A percentile compares a stretch with the other conserved stretches of the same genome.
phyloP scores from a whole-genome alignment of 169 alveolate species.

The Plasmodium chabaudi region DNA sequence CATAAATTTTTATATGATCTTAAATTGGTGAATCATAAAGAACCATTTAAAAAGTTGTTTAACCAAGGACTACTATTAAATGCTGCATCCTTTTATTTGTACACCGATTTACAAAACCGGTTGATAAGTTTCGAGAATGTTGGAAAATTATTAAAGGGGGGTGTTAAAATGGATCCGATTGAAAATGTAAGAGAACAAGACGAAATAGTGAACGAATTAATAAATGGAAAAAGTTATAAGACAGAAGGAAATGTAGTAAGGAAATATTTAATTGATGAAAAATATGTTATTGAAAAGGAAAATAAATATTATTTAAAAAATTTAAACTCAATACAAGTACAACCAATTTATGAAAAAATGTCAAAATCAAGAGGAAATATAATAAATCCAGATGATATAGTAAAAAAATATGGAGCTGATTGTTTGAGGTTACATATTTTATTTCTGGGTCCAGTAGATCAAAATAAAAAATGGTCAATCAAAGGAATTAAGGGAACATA shows the following conservation, averaged over 20 bases:
- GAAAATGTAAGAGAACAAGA: background rate
- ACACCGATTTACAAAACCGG: conserved; percentile 36
- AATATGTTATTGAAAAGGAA: conserved; percentile 52
- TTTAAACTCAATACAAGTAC: conserved; percentile 62
- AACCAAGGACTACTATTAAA: conserved; percentile 91
- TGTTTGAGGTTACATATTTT: conserved; percentile 88
- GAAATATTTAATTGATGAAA: conserved; percentile 76
- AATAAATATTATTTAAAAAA: conserved; percentile 60
- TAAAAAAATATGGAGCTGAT: conserved; percentile 88
- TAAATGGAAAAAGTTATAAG: background rate
- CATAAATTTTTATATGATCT: conserved; percentile 90
- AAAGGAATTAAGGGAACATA: conserved; percentile 81
- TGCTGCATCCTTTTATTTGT: conserved; percentile 73
- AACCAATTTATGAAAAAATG: conserved; percentile 87
- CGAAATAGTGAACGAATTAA: background rate
- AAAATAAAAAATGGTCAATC: conserved; percentile 84
- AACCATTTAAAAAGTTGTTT: conserved; percentile 90
- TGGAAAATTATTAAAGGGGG: background rate
- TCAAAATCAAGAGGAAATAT: conserved; percentile 91
- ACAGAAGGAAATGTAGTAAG: conserved; percentile 17
- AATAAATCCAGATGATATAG: conserved; percentile 84
- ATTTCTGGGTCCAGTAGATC: conserved; percentile 91
- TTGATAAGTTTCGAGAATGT: conserved; percentile 19
- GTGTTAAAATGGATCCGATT: too few relatives aligned
- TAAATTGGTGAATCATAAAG: conserved; percentile 83